These are phyloP conservation scores for Triangularia setosa DNA, from an alignment of 2,329 filamentous ascomycete species.

Conservation along the genomic window DNA sequence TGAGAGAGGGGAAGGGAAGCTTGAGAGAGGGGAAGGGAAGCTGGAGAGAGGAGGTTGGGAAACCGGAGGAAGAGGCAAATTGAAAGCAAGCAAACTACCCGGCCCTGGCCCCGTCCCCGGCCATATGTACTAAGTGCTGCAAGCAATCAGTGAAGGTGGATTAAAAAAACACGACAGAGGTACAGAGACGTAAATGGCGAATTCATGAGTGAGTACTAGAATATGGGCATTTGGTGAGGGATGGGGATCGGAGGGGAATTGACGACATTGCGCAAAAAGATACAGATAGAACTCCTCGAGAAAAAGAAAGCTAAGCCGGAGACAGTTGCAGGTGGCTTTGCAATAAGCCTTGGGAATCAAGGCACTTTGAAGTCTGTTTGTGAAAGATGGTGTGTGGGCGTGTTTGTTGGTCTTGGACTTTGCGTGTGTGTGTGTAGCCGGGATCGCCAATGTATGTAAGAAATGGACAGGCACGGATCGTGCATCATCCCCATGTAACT, in stretches of 20 bases:
- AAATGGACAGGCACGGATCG: not conserved
- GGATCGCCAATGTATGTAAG: not conserved
- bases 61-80: not conserved
- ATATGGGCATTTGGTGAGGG: not conserved
- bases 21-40: not conserved
- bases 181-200: not conserved
- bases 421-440: not conserved
- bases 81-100: slow-evolving; percentile 1
- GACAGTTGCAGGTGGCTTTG: not conserved
- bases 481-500: not conserved
- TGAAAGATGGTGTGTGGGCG: not conserved
- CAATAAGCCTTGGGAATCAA: not conserved
- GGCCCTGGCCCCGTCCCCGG: not conserved
- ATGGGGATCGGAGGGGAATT: not conserved
- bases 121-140: not conserved
- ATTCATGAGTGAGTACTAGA: too few species aligned
- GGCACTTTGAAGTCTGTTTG: not conserved
- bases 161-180: not conserved
- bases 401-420: not conserved
- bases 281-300: not conserved
- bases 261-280: not conserved
- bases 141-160: not conserved
- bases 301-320: not conserved
- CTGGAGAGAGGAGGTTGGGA: not conserved
- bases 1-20: not conserved